These are phyloP conservation scores for Acanthochlamys bracteata DNA, from an alignment of 106 monocot species.

Conservation along the genomic window DNA sequence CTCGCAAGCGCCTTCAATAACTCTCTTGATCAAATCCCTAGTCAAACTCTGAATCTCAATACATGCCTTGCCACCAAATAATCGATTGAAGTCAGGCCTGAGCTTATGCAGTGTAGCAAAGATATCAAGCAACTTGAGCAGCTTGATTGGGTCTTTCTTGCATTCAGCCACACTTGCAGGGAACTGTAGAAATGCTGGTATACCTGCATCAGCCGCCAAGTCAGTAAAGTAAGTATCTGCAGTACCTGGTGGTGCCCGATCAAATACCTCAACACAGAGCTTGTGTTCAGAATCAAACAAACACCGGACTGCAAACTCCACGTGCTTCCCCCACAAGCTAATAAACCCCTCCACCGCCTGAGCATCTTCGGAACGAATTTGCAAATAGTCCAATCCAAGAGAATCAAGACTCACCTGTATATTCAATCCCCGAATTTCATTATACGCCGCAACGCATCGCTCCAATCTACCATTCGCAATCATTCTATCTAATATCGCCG, in stretches of 20 bases:
- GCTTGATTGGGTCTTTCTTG: constrained; percentile 91
- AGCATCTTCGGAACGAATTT: constrained; percentile 40
- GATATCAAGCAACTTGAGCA: constrained; percentile 75
- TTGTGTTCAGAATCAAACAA: constrained; percentile 75
- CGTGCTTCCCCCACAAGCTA: constrained; percentile 56
- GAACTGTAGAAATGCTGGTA: constrained; percentile 64
- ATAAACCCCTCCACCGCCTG: constrained; percentile 54
- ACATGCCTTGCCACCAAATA: constrained; percentile 71
- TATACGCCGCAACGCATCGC: constrained; percentile 34
- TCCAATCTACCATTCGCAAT: constrained; percentile 40
- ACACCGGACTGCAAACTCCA: constrained; percentile 80
- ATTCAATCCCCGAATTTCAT: constrained; percentile 48
- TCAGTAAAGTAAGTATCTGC: constrained; percentile 63
- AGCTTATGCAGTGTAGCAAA: constrained; percentile 64
- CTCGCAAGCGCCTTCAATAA: constrained; percentile 79
- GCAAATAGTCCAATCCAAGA: constrained; percentile 60
- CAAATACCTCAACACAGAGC: constrained; percentile 62
- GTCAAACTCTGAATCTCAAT: constrained; percentile 67
- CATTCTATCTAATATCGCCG: constrained; percentile 38
- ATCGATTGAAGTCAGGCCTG: constrained; percentile 68
- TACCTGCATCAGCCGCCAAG: constrained; percentile 57
- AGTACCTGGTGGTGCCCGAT: constrained; percentile 20
- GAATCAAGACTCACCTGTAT: constrained; percentile 39
- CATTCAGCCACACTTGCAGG: constrained; percentile 49
- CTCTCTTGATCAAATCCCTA: constrained; percentile 65